phyloP scores from a whole-genome alignment of 164 flowering plant genomes.

The Magnolia sinica region DNA sequence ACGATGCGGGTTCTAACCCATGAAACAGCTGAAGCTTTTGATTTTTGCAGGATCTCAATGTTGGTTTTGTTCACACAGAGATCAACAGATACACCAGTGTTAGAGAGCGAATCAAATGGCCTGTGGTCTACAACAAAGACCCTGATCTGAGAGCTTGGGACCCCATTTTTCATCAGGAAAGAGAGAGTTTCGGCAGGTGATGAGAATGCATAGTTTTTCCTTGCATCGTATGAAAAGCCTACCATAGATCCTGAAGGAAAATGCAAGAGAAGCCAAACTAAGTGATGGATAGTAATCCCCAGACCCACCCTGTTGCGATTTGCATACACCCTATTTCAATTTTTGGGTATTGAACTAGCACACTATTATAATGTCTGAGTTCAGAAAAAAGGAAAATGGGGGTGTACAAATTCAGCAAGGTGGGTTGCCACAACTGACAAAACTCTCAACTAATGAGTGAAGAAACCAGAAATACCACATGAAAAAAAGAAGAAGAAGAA shows the following conservation, averaged over 20 bases:
- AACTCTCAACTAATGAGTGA: no score
- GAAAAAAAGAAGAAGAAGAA: background rate
- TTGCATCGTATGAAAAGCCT: slow-evolving; percentile 46
- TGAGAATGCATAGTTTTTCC: slow-evolving; percentile 24
- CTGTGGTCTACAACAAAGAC: slow-evolving; percentile 24
- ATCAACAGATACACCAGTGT: slow-evolving; percentile 31
- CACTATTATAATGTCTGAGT: background rate
- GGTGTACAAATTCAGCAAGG: no score
- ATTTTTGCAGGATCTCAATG: slow-evolving; percentile 12
- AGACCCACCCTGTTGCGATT: background rate
- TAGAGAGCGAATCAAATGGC: slow-evolving; percentile 19
- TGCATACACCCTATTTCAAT: background rate
- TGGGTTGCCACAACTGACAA: no score
- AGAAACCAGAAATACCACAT: no score
- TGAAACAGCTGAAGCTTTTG: slow-evolving; percentile 22
- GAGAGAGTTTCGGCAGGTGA: slow-evolving; percentile 22
- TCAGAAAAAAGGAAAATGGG: background rate
- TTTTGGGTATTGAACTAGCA: background rate
- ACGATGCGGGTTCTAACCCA: slow-evolving; percentile 30
- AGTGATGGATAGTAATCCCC: background rate
- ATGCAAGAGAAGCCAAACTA: background rate
- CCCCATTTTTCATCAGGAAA: slow-evolving; percentile 29
- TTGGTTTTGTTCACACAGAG: slow-evolving; percentile 29
- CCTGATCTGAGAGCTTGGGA: slow-evolving; percentile 29
- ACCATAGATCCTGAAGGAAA: slow-evolving; percentile 39